Evolutionary conservation across 331 rosid genomes (phyloP), one percentile per base, ranked within the genome.

Genomic region (Malus hybrid): DNA sequence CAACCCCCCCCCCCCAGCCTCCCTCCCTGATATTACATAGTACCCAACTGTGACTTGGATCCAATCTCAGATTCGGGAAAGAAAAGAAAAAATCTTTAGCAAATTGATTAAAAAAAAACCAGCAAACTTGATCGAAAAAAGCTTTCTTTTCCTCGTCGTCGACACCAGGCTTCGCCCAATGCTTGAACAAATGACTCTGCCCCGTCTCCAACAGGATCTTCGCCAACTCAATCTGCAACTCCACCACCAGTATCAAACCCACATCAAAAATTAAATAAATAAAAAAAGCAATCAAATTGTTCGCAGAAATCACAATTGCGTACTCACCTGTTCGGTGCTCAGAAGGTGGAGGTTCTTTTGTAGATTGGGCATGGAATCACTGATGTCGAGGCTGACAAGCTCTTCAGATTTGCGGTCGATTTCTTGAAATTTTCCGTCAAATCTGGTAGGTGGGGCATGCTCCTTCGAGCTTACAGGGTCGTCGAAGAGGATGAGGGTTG

Each of bases 141-240:
- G 85, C 90, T 81, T 86, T 84, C 88, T 94, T 94, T 48, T 86
- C 85, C 29, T 82, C 87, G 34, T 87, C 95, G 33, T 90, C 98
- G 22, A 84, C 90, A 22, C 93, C 93, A 7, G 96, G 93, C 80
- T 78, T 83, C 3, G 92, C 83, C 99, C 99, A 94, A 69, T 88
- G 82, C 81, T 80, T 77, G 75, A 94, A 94, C 57, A 94, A 70
- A 65, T 91, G 98, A 39, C 42, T 83, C 78, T 94, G 98, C 10
- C 85, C 95, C 67, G 80, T 78, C 22, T 87, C 85, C 83, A 88
- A 34, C 78, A 94, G 71, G 74, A 77, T 33, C 73, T 87, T 90
- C 61, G 85, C 93, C 80, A 90, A 75, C 67, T 87, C 90, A 86
- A 85, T 80, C 97, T 93, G 79, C 62, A 57, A 76, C 67, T 61